phyloP scores from a whole-genome alignment of 495 filamentous ascomycete genomes.

The Talaromyces nanjingensis region DNA sequence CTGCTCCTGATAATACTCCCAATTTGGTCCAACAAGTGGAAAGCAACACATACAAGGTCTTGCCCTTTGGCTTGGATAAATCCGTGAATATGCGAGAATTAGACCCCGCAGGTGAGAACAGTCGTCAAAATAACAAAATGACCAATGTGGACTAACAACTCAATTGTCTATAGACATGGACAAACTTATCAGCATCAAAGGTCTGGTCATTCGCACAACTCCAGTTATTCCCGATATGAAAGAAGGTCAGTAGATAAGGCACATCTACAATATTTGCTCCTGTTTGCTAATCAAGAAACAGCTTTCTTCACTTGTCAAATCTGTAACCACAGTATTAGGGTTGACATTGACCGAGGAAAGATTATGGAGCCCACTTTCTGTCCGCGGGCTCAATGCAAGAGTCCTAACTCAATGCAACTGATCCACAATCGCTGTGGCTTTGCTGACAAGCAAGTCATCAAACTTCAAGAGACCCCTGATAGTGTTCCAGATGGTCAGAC shows the following conservation, averaged over 20 bases:
- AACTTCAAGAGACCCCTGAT: slow-evolving; percentile 96
- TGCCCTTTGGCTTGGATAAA: slow-evolving; percentile 83
- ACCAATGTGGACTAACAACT: slow-evolving; percentile 15
- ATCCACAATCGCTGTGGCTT: slow-evolving; percentile 94
- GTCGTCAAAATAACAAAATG: background rate
- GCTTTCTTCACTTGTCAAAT: slow-evolving; percentile 93
- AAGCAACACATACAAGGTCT: slow-evolving; percentile 70
- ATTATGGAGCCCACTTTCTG: slow-evolving; percentile 92
- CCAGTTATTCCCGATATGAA: slow-evolving; percentile 99
- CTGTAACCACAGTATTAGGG: slow-evolving; percentile 83
- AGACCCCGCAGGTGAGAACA: slow-evolving; percentile 66
- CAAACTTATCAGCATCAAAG: slow-evolving; percentile 93
- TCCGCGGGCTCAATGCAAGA: slow-evolving; percentile 74
- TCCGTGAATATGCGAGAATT: slow-evolving; percentile 91
- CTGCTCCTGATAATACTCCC: slow-evolving; percentile 38
- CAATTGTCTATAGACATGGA: slow-evolving; percentile 63
- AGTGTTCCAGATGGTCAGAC: slow-evolving; percentile 88
- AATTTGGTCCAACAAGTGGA: slow-evolving; percentile 60
- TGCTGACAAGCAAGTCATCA: slow-evolving; percentile 97
- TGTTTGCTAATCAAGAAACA: slow-evolving; percentile 13
- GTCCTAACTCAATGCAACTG: slow-evolving; percentile 94
- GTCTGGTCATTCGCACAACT: slow-evolving; percentile 90
- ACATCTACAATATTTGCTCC: background rate
- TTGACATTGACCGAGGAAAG: slow-evolving; percentile 89
- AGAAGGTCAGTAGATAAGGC: slow-evolving; percentile 42